Evolutionary conservation across 495 filamentous ascomycete genomes (phyloP).

Genomic region (Xylaria palmicola): DNA sequence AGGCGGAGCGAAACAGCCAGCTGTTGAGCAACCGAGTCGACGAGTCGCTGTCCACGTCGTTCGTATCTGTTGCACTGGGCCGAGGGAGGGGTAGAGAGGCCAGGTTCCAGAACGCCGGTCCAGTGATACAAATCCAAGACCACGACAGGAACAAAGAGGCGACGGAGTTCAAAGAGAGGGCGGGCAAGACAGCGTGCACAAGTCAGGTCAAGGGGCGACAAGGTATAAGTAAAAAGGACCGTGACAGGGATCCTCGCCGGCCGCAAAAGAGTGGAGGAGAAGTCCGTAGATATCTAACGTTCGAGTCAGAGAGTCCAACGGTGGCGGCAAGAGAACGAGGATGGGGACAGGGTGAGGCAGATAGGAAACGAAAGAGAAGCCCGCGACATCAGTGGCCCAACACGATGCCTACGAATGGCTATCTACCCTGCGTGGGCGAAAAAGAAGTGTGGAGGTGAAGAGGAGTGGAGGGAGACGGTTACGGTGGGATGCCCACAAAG

Average conservation of each 20-base stretch:
- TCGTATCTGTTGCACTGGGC: background rate
- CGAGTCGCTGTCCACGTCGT: background rate
- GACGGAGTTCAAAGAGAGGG: slow-evolving; percentile 1
- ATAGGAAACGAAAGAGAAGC: slow-evolving; percentile 4
- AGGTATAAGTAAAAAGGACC: background rate
- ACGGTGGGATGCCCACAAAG: background rate
- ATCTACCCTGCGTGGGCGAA: background rate
- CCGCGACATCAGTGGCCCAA: slow-evolving; percentile 8
- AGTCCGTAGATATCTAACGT: background rate
- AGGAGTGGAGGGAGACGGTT: background rate
- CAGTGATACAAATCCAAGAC: background rate
- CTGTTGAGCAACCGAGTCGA: slow-evolving; percentile 18
- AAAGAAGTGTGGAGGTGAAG: slow-evolving; percentile 7
- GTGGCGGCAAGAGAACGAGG: background rate
- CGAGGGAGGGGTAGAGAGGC: background rate
- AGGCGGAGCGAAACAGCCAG: slow-evolving; percentile 26
- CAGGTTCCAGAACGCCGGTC: background rate
- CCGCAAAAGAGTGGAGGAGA: background rate
- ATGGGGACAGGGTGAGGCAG: background rate
- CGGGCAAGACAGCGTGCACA: background rate
- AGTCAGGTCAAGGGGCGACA: slow-evolving; percentile 9
- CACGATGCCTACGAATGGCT: slow-evolving; percentile 6
- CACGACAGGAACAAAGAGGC: background rate
- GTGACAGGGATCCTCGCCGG: background rate
- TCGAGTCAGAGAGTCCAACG: no score